Percentiles rank a stretch among this genome's conserved stretches.
These are phyloP conservation scores for Ophiocordyceps polyrhachis-furcata DNA, from an alignment of 2,329 filamentous ascomycete genomes.

Conservation along the genomic window DNA sequence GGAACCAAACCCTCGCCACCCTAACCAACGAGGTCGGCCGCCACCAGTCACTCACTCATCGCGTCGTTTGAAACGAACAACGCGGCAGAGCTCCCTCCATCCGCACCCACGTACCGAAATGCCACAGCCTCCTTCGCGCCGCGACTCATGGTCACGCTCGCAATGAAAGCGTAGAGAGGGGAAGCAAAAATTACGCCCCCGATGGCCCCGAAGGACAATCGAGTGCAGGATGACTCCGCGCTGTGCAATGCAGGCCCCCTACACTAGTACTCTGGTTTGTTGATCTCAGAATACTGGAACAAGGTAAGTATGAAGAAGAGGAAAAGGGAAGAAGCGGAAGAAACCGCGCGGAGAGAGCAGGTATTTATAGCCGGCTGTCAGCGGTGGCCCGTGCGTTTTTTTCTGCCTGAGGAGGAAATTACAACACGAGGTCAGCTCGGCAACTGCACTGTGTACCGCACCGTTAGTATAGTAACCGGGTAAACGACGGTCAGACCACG, in stretches of 20 bases:
- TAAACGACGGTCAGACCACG: too few relatives aligned
- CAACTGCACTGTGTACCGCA: too few relatives aligned
- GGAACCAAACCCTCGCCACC: too few relatives aligned
- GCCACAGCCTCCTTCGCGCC: conserved; percentile 22
- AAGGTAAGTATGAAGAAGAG: conserved; percentile 34
- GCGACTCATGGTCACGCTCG: conserved; percentile 16
- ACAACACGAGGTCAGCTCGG: not conserved
- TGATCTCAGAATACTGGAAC: conserved; percentile 23
- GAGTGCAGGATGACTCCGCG: conserved; percentile 27
- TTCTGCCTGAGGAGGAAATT: conserved; percentile 4
- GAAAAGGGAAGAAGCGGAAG: conserved; percentile 6
- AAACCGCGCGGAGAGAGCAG: not conserved
- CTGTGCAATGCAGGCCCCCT: conserved; percentile 34
- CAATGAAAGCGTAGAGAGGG: conserved; percentile 22
- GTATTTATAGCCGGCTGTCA: conserved; percentile 6
- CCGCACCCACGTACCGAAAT: not conserved
- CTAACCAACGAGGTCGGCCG: too few relatives aligned
- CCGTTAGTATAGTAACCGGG: too few relatives aligned
- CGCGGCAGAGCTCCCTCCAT: not conserved
- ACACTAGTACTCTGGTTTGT: conserved; percentile 20
- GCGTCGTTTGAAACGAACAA: too few relatives aligned
- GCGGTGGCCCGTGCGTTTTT: conserved; percentile 7
- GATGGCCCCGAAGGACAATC: conserved; percentile 34
- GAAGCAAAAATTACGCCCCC: conserved; percentile 30
- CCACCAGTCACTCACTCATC: too few relatives aligned